phyloP scores from a whole-genome alignment of 345 rosid genomes.

The Aegle marmelos region DNA sequence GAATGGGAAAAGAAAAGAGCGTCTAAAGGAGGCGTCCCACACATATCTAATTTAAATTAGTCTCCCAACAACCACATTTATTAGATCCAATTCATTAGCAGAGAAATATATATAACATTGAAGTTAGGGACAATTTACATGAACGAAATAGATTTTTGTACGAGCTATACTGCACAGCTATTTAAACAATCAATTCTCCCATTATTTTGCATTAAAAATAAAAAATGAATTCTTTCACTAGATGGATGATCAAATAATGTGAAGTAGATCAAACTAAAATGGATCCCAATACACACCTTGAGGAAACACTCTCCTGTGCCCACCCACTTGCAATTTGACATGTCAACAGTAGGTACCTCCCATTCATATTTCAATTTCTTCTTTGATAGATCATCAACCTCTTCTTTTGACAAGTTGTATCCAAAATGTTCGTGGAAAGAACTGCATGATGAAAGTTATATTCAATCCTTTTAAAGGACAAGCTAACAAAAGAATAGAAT shows the following conservation, averaged over 20 bases:
- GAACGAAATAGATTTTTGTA: not conserved
- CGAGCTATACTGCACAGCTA: not conserved
- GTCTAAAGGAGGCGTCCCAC: not conserved
- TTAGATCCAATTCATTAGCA: not conserved
- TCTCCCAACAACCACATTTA: not conserved
- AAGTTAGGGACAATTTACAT: not conserved
- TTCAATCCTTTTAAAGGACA: not conserved
- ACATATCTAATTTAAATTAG: not conserved
- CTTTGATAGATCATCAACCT: slow-evolving; percentile 44
- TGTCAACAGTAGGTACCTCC: slow-evolving; percentile 64
- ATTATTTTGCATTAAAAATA: not conserved
- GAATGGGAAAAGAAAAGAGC: not conserved
- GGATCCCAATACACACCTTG: slow-evolving; percentile 41
- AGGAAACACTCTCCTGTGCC: slow-evolving; percentile 65
- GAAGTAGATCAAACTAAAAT: not conserved
- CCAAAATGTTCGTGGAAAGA: slow-evolving; percentile 62
- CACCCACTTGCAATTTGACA: slow-evolving; percentile 68
- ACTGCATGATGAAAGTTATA: slow-evolving; percentile 40
- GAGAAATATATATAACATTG: not conserved
- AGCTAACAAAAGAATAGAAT: not conserved
- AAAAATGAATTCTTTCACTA: not conserved
- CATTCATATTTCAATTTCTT: slow-evolving; percentile 68
- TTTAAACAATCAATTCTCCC: not conserved
- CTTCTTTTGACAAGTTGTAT: slow-evolving; percentile 53
- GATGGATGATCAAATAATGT: not conserved